phyloP scores from a whole-genome alignment of 306 rosid species.

The Neltuma alba region DNA sequence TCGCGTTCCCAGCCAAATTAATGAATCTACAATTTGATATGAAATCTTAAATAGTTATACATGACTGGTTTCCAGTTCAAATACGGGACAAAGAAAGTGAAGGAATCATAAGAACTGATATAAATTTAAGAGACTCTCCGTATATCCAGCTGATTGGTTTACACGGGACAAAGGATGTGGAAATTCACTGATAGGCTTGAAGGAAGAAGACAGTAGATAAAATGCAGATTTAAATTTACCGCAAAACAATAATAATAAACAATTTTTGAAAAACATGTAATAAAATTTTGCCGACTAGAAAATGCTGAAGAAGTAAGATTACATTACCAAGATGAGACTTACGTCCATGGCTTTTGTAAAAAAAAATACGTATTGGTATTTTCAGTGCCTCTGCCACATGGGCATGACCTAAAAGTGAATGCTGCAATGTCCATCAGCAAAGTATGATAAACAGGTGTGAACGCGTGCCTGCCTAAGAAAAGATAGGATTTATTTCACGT shows the following conservation, averaged over 20 bases:
- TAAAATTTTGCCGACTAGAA: not conserved
- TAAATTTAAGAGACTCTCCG: conserved; percentile 51
- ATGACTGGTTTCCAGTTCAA: conserved; percentile 30
- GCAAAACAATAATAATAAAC: too few species aligned
- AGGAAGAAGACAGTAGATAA: not conserved
- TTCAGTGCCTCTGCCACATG: conserved; percentile 5
- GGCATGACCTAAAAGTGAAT: not conserved
- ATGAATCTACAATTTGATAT: conserved; percentile 95
- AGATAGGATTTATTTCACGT: too few species aligned
- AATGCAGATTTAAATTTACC: not conserved
- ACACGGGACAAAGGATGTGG: conserved; percentile 99
- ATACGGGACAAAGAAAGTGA: conserved; percentile 14
- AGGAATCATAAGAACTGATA: conserved; percentile 21
- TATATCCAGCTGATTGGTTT: conserved; percentile 91
- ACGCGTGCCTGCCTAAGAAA: not conserved
- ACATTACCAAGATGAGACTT: not conserved
- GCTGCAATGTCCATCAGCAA: not conserved
- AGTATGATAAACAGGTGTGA: not conserved
- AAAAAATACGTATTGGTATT: not conserved
- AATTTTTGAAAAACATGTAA: too few species aligned
- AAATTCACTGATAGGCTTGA: conserved; percentile 42
- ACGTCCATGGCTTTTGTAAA: not conserved
- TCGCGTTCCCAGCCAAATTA: conserved; percentile 98
- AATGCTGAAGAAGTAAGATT: too few species aligned
- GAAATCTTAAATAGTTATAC: conserved; percentile 66